Conservation (phyloP, 1,284 basidiomycete species). For the Ceratobasidium sp. region DNA sequence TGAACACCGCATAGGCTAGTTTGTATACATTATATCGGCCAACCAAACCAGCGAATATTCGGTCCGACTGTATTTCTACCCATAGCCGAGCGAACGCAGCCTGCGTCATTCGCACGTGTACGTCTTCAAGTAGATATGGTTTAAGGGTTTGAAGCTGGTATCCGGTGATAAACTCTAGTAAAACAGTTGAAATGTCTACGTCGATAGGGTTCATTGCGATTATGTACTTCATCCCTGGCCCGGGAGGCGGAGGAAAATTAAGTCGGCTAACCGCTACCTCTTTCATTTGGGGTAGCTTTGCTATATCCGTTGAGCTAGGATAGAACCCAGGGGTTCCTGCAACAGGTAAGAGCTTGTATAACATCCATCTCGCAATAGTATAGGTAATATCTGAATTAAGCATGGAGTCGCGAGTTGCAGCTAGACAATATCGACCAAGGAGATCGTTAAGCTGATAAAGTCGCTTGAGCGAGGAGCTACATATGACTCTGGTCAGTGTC, state of each 20-base stretch:
- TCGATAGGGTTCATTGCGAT: background rate
- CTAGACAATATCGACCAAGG: slow-evolving; percentile 6
- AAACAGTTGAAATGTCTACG: background rate
- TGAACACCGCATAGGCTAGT: background rate
- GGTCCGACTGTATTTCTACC: background rate
- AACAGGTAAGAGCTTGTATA: background rate
- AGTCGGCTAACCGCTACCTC: background rate
- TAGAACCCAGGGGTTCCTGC: background rate
- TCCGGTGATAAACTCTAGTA: background rate
- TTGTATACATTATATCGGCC: background rate
- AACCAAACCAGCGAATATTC: background rate
- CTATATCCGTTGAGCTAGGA: background rate
- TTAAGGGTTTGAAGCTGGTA: too few relatives aligned
- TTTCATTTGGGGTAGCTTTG: background rate
- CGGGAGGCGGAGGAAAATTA: background rate
- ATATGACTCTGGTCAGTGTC: background rate
- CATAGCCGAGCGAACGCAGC: background rate
- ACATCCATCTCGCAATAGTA: background rate
- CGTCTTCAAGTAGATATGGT: background rate
- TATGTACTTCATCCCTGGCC: background rate
- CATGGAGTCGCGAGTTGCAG: background rate
- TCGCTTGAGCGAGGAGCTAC: background rate
- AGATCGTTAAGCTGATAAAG: background rate
- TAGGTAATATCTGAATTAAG: background rate
- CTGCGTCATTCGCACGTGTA: background rate